A percentile compares a stretch with the other conserved stretches of the same genome.
These are phyloP conservation scores for Ophiognomonia clavigignenti-juglandacearum DNA, from an alignment of 2,329 filamentous ascomycete species.

Conservation along the genomic window DNA sequence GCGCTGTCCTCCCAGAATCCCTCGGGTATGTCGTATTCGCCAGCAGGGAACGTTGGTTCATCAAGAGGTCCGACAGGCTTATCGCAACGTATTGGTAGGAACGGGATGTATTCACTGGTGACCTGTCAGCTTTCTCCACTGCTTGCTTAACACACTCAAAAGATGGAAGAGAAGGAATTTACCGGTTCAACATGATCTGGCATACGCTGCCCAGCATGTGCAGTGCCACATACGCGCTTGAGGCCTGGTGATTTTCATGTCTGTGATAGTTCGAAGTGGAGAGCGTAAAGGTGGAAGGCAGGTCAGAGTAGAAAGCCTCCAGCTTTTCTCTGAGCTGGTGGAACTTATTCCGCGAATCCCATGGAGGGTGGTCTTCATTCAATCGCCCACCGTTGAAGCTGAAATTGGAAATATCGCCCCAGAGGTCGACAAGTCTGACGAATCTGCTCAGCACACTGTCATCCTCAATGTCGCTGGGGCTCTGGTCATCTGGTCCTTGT, in stretches of 20 bases:
- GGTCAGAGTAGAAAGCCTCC: conserved; percentile 43
- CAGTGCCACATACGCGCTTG: conserved; percentile 60
- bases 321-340: conserved; percentile 46
- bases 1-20: conserved; percentile 62
- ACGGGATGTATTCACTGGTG: conserved; percentile 56
- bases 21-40: conserved; percentile 34
- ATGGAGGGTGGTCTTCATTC: conserved; percentile 50
- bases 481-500: conserved; percentile 15
- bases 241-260: conserved; percentile 59
- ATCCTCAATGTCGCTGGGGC: conserved; percentile 26
- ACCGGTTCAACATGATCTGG: conserved; percentile 60
- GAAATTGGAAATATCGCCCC: conserved; percentile 54
- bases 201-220: conserved; percentile 63
- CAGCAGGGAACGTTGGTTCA: conserved; percentile 46
- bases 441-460: conserved; percentile 49
- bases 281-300: conserved; percentile 54
- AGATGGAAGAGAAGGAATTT: not conserved
- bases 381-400: conserved; percentile 47
- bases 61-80: conserved; percentile 54
- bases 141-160: not conserved
- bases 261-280: conserved; percentile 59
- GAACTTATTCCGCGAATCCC: conserved; percentile 53
- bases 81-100: conserved; percentile 53
- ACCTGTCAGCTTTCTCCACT: not conserved
- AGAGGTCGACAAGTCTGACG: conserved; percentile 54